Conservation (phyloP, 202 grass and related monocot species). For the Zizania palustris region DNA sequence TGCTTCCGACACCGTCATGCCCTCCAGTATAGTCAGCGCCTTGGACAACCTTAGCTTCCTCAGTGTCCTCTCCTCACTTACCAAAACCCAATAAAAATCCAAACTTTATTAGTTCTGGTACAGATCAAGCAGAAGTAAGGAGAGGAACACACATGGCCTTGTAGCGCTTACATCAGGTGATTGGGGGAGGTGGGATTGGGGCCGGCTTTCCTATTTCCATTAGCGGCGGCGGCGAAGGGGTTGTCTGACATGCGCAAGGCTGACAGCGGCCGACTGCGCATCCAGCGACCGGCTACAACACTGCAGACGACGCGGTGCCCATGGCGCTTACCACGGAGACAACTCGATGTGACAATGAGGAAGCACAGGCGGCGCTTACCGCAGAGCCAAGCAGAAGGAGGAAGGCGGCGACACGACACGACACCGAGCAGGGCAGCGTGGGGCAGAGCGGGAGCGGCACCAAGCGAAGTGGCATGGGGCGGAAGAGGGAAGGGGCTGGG, state of each 20-base stretch:
- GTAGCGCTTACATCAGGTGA: conserved; percentile 46
- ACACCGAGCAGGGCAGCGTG: no score
- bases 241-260: conserved; percentile 48
- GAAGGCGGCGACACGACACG: no score
- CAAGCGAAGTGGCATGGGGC: no score
- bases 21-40: conserved; percentile 88
- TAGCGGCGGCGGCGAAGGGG: conserved; percentile 39
- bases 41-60: conserved; percentile 95
- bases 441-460: no score
- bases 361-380: not conserved
- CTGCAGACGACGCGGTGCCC: conserved; percentile 37
- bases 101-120: conserved; percentile 30
- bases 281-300: conserved; percentile 41
- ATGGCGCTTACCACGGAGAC: conserved; percentile 3
- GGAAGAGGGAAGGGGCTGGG: no score
- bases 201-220: conserved; percentile 48
- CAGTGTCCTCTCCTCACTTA: conserved; percentile 82
- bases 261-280: no score
- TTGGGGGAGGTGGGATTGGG: conserved; percentile 55
- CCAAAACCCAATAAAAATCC: conserved; percentile 31
- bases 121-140: not conserved
- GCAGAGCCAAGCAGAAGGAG: no score
- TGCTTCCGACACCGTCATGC: conserved; percentile 78
- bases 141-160: not conserved
- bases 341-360: no score